Base-by-base conservation (phyloP, 129 eudicot species). In the Ambrosia trifida region DNA sequence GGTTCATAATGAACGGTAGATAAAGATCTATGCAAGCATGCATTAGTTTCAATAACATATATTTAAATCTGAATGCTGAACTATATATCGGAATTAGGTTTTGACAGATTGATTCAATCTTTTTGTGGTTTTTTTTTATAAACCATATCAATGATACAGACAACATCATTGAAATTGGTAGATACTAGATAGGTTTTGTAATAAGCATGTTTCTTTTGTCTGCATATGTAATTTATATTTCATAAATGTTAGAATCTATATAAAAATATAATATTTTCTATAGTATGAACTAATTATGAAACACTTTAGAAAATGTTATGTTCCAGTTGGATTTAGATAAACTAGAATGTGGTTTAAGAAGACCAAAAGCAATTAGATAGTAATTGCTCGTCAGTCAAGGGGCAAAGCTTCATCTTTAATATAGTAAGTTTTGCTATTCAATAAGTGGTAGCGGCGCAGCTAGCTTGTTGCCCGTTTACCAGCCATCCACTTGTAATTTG, bases 61-160 rank as follows among this genome's bases (percentile, higher is more conserved):
- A 20, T 51, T 69, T 46, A 69, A 60, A 36, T 38, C 69, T 67
- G 47, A 36, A 69, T 36, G 33, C 56, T 43, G 5, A 50, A 64
- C 50, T 59, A 69, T 64, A 38, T 68, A 31, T 40, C 54, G 58
- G 71, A 50, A 70, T 77, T 69, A 69, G 81, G 81, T 77, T 69
- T 64, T 77, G 81, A 77, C 81, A 69, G 36, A 63, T 57, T 24
- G 54, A 68, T 67, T 69, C 81, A 60, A 69, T 69, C 57, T 77
- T 77, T 69, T 16, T 43, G 20, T 57, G 3, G 19, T 57, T 19
- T 61, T 66, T 32, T 45, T 67, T 46, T 40, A 14, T 9, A 63
- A 20, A 30, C 20, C 28, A 77, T 72, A 76, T 38, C 51, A 68
- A 76, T 76, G 74, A 43, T 45, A 75, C 14, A 33, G 51, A 68